Percentiles rank a stretch among this genome's conserved stretches.
Conservation (phyloP, 1,139 yeast species). For the Candida freyschussii region DNA sequence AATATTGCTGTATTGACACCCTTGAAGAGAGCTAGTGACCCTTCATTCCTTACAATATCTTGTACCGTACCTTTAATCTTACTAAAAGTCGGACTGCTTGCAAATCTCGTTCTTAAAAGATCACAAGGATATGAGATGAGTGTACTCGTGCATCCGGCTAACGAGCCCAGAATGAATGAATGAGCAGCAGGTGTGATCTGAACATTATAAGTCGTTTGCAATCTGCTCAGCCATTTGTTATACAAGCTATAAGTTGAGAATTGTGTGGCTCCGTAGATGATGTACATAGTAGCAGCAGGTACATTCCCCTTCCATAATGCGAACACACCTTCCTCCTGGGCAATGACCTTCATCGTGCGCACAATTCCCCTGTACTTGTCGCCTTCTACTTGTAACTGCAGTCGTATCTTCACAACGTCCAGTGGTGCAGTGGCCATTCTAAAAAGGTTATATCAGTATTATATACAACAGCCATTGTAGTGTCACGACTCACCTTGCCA, state of each 20-base stretch:
- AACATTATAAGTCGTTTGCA: conserved; percentile 28
- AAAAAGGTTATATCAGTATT: background rate
- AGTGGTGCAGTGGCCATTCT: conserved; percentile 81
- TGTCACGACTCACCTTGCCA: conserved; percentile 47
- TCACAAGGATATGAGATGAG: conserved; percentile 82
- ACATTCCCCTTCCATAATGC: conserved; percentile 94
- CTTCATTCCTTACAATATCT: conserved; percentile 44
- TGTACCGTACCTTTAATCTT: conserved; percentile 42
- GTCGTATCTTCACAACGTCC: conserved; percentile 81
- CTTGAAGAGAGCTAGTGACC: conserved; percentile 52
- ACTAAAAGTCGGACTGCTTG: conserved; percentile 50
- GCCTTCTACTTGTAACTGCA: conserved; percentile 50
- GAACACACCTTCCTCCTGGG: conserved; percentile 46
- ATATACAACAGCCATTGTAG: too few relatives aligned
- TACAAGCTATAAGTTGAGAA: conserved; percentile 65
- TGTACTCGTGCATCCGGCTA: conserved; percentile 76
- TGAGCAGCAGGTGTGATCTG: conserved; percentile 38
- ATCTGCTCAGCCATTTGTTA: conserved; percentile 37
- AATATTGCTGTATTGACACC: conserved; percentile 62
- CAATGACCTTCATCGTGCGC: conserved; percentile 34
- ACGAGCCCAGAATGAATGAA: conserved; percentile 63
- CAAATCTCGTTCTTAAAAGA: conserved; percentile 75
- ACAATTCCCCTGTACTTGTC: conserved; percentile 32
- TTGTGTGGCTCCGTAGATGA: conserved; percentile 81
- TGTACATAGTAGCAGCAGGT: conserved; percentile 84